Evolutionary conservation across 2,329 filamentous ascomycete genomes (phyloP), one percentile per base, ranked within the genome.

Genomic region (Ophiosphaerella narmari): DNA sequence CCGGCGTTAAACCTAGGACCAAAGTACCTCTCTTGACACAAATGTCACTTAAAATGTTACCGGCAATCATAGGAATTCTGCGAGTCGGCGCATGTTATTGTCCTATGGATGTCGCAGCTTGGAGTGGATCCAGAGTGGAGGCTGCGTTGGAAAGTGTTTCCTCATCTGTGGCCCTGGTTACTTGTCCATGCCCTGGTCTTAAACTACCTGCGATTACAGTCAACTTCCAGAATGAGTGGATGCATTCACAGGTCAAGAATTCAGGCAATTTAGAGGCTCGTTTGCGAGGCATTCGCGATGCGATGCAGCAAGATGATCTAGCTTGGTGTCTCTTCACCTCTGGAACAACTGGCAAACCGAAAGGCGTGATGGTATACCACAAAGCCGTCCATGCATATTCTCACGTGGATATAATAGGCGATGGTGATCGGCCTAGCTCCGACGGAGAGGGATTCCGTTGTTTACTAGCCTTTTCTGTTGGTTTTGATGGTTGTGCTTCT

Each of bases 281-380:
- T 38, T 35, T 47, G 33, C 39, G 37, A n/a, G 13, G 14, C 26
- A 33, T 32, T 36, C 32, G 41, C 9, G 26, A 12, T 12, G 39
- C 24, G 16, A 32, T 49, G 9, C 41, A 18, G 1, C 13, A 23
- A 5, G 36, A 48, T 26, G 14, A 41, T 39, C 47, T 55, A 12
- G 48, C 43, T 13, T 62, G 51, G 24, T 46, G 52, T n/a, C 50
- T 60, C 29, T 62, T 58, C 48, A 63, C 60, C 2, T 58, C 54
- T 33, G 56, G 60, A 4, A 57, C 52, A 9, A 63, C 60, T 9
- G 60, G 60, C 11, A 52, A 55, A 24, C 60, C 60, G 9, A 63
- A 63, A 40, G 60, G 60, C 5, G 52, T 57, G 11, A 46, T 53
- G 41, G 45, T 58, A 32, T 40, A 44, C 21, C 48, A 60, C 32